Percentiles rank a stretch among this genome's conserved stretches.
phyloP scores from a whole-genome alignment of 345 rosid genomes.

The Pugionium dolabratum region DNA sequence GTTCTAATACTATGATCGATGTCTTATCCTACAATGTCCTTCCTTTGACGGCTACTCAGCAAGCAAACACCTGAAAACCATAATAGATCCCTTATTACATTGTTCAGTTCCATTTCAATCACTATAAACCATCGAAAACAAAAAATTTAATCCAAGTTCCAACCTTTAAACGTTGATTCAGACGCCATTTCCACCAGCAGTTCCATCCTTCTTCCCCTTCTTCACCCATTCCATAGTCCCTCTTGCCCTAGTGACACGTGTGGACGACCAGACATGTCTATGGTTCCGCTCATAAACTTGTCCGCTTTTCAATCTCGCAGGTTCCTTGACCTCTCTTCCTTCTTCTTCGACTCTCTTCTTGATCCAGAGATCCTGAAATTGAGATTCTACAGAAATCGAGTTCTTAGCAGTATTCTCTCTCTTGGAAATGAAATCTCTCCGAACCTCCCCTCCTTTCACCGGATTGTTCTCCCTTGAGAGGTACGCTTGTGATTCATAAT shows the following conservation, averaged over 20 bases:
- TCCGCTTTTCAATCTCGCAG: background rate
- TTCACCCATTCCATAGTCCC: conserved; percentile 28
- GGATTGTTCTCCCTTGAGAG: background rate
- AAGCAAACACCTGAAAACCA: conserved; percentile 11
- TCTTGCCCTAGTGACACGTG: background rate
- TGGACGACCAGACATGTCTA: conserved; percentile 21
- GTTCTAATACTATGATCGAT: background rate
- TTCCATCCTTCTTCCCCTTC: background rate
- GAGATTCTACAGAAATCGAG: background rate
- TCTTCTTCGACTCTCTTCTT: background rate
- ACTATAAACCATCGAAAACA: background rate
- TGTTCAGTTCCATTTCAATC: background rate
- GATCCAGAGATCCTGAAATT: conserved; percentile 2
- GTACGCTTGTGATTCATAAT: background rate
- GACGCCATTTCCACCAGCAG: conserved; percentile 4
- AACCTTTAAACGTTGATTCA: background rate
- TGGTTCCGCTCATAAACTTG: conserved; percentile 2
- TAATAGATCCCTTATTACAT: background rate
- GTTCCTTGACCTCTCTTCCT: background rate
- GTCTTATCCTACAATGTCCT: background rate
- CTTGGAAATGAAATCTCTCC: too few relatives aligned
- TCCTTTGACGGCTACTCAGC: background rate
- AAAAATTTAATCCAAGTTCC: background rate
- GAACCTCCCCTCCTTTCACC: too few relatives aligned
- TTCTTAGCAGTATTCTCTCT: background rate